phyloP scores from a whole-genome alignment of 345 rosid genomes.

The Bruguiera sexangula region DNA sequence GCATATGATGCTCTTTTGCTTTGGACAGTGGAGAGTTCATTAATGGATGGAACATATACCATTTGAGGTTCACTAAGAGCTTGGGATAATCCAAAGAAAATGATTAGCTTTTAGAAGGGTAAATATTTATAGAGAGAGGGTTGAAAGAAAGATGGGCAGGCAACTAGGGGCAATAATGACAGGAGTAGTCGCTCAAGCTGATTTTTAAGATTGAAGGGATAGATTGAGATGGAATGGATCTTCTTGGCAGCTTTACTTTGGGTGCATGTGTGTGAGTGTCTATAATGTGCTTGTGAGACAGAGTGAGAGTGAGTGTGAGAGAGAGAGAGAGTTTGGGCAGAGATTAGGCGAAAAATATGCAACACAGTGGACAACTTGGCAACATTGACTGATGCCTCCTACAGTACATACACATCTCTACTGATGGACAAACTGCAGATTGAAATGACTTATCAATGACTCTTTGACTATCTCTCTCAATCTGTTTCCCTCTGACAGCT shows the following conservation, averaged over 20 bases:
- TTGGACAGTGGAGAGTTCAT: conserved; percentile 42
- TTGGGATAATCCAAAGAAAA: conserved; percentile 29
- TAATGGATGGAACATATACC: conserved; percentile 56
- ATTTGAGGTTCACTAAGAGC: conserved; percentile 34
- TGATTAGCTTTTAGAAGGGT: conserved; percentile 19
- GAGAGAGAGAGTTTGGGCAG: conserved; percentile 2
- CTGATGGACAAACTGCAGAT: conserved; percentile 43
- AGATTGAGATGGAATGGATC: conserved; percentile 16
- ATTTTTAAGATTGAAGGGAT: neutral
- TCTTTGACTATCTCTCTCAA: conserved; percentile 36
- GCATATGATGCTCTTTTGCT: conserved; percentile 46
- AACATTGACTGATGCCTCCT: conserved; percentile 30
- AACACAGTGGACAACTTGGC: conserved; percentile 30
- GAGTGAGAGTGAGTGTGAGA: neutral
- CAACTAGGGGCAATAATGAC: neutral
- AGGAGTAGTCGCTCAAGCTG: neutral
- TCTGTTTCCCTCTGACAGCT: conserved; percentile 8
- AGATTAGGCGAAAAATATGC: neutral
- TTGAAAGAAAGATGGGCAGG: no score
- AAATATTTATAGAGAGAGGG: neutral
- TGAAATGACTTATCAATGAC: conserved; percentile 53
- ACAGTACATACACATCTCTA: conserved; percentile 26
- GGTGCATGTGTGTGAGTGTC: neutral
- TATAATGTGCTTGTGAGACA: neutral
- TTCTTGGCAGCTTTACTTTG: conserved; percentile 30